These are phyloP conservation scores for Cyclotella sp. DNA, from an alignment of 108 stramenopile species.

Conservation along the genomic window DNA sequence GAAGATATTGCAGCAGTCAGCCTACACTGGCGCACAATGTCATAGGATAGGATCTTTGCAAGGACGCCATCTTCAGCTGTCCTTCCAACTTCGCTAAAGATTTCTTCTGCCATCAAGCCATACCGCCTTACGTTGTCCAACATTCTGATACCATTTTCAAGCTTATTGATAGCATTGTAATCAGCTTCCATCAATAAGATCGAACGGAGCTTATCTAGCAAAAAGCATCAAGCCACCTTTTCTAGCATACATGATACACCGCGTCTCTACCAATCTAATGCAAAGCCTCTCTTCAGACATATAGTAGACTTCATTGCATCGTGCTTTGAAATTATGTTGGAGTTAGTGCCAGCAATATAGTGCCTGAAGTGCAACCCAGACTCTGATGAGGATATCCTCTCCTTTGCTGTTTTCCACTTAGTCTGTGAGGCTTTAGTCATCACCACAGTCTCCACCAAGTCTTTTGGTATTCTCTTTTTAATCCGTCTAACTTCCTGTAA, in stretches of 20 bases:
- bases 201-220: slow-evolving; percentile 12
- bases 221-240: neutral
- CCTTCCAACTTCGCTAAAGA: slow-evolving; percentile 16
- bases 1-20: slow-evolving; percentile 3
- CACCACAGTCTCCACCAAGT: neutral
- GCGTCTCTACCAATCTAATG: neutral
- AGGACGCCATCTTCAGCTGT: slow-evolving; percentile 22
- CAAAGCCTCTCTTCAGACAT: neutral
- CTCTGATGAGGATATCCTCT: slow-evolving; percentile 18
- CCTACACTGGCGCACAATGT: neutral
- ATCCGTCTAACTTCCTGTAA: neutral
- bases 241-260: slow-evolving; percentile 24
- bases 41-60: slow-evolving; percentile 8
- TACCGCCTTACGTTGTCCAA: slow-evolving; percentile 11
- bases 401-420: slow-evolving; percentile 1
- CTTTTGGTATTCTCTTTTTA: neutral
- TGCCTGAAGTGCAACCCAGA: slow-evolving; percentile 17
- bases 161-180: slow-evolving; percentile 21
- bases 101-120: slow-evolving; percentile 26
- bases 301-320: slow-evolving; percentile 22
- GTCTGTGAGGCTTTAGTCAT: neutral
- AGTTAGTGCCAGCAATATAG: slow-evolving; percentile 7
- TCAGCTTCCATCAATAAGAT: slow-evolving; percentile 37
- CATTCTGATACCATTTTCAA: slow-evolving; percentile 15
- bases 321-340: neutral